These are phyloP conservation scores for Viridothelium virens DNA, from an alignment of 495 filamentous ascomycete species.

Conservation along the genomic window DNA sequence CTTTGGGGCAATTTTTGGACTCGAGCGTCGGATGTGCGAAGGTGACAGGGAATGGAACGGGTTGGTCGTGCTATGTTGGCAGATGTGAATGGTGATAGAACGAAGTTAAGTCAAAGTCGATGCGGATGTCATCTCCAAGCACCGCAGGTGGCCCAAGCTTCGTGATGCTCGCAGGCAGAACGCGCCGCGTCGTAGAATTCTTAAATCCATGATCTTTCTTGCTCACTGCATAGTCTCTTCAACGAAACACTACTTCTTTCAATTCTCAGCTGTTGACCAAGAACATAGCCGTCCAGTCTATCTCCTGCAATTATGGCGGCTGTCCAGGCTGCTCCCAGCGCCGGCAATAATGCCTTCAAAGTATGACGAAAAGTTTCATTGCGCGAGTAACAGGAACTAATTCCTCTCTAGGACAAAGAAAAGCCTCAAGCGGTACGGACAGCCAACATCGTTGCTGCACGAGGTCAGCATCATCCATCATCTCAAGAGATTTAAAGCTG, in stretches of 20 bases:
- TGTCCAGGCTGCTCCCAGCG: constrained; percentile 39
- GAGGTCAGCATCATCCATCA: constrained; percentile 52
- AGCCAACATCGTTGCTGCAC: constrained; percentile 91
- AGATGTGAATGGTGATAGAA: not conserved
- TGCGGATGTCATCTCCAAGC: constrained; percentile 4
- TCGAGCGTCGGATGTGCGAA: not conserved
- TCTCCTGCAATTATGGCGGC: constrained; percentile 31
- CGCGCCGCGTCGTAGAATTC: constrained; percentile 9
- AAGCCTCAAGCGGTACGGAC: constrained; percentile 95
- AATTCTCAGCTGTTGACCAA: no score
- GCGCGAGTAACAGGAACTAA: constrained; percentile 27
- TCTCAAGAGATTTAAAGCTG: constrained; percentile 11
- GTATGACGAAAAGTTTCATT: constrained; percentile 40
- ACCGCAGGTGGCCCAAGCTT: not conserved
- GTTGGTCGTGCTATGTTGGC: not conserved
- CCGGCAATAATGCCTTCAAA: constrained; percentile 71
- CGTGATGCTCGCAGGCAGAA: not conserved
- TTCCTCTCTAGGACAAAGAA: constrained; percentile 73
- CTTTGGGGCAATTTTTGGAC: not conserved
- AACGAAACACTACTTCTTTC: no score
- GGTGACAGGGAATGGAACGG: not conserved
- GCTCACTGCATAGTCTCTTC: no score
- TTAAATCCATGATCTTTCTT: not conserved
- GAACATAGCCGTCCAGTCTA: not conserved
- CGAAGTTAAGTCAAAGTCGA: not conserved